Evolutionary conservation across 2,329 filamentous ascomycete species (phyloP).

Genomic region (Fonsecaea pedrosoi): DNA sequence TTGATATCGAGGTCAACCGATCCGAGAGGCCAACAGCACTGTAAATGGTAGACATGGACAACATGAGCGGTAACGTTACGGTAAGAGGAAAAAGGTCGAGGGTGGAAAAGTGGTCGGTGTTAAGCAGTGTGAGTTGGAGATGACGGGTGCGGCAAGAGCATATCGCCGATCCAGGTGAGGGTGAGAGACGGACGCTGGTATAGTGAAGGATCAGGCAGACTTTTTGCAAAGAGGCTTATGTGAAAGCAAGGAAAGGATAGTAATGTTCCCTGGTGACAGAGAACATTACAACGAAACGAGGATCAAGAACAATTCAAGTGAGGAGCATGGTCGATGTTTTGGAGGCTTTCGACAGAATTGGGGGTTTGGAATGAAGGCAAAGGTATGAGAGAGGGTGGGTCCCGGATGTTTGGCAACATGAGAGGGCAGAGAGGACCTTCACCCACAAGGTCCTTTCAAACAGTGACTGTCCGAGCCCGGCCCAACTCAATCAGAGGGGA

Average conservation of each 20-base stretch:
- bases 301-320: constrained; percentile 27
- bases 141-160: constrained; percentile 22
- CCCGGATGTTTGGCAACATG: constrained; percentile 24
- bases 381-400: constrained; percentile 30
- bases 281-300: constrained; percentile 27
- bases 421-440: constrained; percentile 18
- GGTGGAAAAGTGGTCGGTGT: constrained; percentile 14
- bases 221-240: constrained; percentile 1
- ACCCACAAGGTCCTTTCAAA: constrained; percentile 30
- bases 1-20: constrained; percentile 24
- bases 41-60: constrained; percentile 29
- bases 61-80: constrained; percentile 25
- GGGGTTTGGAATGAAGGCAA: constrained; percentile 34
- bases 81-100: background rate
- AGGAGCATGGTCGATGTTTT: constrained; percentile 33
- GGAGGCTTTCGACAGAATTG: constrained; percentile 32
- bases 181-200: constrained; percentile 6
- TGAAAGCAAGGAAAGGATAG: constrained; percentile 11
- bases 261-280: constrained; percentile 13
- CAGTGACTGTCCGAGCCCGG: constrained; percentile 29
- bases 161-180: constrained; percentile 2
- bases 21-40: constrained; percentile 25
- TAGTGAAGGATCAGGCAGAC: constrained; percentile 5
- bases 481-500: constrained; percentile 14
- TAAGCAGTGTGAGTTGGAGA: constrained; percentile 11